Evolutionary conservation across 2,329 filamentous ascomycete genomes (phyloP), one percentile per base, ranked within the genome.

Genomic region (Monilinia fructicola): DNA sequence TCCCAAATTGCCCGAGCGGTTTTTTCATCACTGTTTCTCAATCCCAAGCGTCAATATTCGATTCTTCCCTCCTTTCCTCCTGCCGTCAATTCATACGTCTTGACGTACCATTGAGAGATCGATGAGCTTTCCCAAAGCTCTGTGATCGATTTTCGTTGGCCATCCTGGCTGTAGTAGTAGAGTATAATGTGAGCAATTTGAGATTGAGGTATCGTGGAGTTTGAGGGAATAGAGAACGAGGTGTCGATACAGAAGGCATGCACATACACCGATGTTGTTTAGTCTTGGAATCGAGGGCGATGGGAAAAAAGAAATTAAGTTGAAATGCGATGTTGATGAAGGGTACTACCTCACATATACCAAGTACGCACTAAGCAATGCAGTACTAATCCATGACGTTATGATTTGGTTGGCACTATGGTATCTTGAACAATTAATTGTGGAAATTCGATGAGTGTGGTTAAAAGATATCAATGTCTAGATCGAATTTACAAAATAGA

Each of bases 1-100:
- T 83, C 46, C 82, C 84, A 78, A 87, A 85, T 42, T 84, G 78
- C 35, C 81, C 76, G 18, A 88, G 81, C n/a, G 85, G 85, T 67
- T 85, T 81, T 54, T 82, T 82, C 77, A 87, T 82, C 52, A 87
- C 84, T 85, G 71, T 26, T 65, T 54, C 42, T 50, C 12, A 16
- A 21, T n/a, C 11, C 26, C 46, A 9, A 0, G n/a, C n/a, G 42
- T 60, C 23, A 60, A 16, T 23, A 21, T 21, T 3, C 9, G 16
- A 2, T 14, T 50, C n/a, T 59, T 21, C n/a, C n/a, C 38, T 3
- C 26, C 14, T 3, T 38, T 44, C n/a, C 6, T 35, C 18, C 44
- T 46, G 9, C 44, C 44, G 5, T 48, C 1, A n/a, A 67, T 48
- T n/a, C 60, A 64, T 31, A 55, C 54, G 11, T 66, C 28, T 55